Conservation (phyloP, 2,329 filamentous ascomycete genomes). For the Aspergillus phoenicis region DNA sequence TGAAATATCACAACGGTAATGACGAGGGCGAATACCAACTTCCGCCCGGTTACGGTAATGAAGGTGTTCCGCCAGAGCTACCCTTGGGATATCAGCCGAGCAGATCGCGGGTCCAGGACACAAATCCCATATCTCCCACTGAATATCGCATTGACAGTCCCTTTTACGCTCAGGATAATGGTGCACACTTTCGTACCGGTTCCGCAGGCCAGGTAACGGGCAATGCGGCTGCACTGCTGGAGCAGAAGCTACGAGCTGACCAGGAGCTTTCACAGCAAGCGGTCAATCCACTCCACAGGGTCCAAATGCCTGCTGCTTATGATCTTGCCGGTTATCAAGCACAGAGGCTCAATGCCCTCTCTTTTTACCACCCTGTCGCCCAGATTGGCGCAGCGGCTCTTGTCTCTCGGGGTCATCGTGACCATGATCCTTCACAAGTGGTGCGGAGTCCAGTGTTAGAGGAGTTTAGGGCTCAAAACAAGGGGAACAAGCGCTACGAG, state of each 20-base stretch:
- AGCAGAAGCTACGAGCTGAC: constrained; percentile 53
- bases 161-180: constrained; percentile 51
- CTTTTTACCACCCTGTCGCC: constrained; percentile 40
- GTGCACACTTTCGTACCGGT: constrained; percentile 49
- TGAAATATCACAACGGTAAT: constrained; percentile 41
- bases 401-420: constrained; percentile 52
- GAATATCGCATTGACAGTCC: constrained; percentile 50
- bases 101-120: constrained; percentile 46
- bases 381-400: constrained; percentile 36
- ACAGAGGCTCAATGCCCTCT: constrained; percentile 37
- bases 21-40: constrained; percentile 36
- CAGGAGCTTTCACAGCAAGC: constrained; percentile 37
- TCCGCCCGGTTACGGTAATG: constrained; percentile 28
- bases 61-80: constrained; percentile 33
- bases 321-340: constrained; percentile 38
- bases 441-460: constrained; percentile 73
- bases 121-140: constrained; percentile 49
- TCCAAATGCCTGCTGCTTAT: constrained; percentile 35
- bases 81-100: constrained; percentile 41
- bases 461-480: constrained; percentile 74
- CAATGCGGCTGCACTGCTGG: constrained; percentile 49
- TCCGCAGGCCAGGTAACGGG: constrained; percentile 47
- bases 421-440: constrained; percentile 62
- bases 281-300: constrained; percentile 32
- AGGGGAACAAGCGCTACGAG: constrained; percentile 74